Conservation (phyloP, 495 filamentous ascomycete species). For the Annulohypoxylon stygium region DNA sequence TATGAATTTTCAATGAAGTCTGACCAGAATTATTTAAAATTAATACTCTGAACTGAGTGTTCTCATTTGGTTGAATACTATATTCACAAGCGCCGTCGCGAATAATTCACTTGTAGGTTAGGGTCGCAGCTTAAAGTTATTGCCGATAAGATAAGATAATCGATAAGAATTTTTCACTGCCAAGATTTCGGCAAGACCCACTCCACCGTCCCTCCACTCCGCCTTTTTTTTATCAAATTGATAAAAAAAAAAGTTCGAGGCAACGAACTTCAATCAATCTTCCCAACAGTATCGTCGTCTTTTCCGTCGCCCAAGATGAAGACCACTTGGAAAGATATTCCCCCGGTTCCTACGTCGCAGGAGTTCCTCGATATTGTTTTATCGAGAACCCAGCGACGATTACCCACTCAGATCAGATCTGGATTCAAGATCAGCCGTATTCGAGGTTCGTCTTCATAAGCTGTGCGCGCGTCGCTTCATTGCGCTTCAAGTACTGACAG, state of each 20-base stretch:
- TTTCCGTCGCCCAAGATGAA: slow-evolving; percentile 54
- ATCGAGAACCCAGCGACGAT: slow-evolving; percentile 89
- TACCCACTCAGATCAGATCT: slow-evolving; percentile 94
- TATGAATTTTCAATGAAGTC: background rate
- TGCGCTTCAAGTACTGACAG: slow-evolving; percentile 24
- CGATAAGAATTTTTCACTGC: slow-evolving; percentile 44
- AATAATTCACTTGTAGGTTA: background rate
- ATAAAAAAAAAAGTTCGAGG: slow-evolving; percentile 30
- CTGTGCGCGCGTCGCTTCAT: slow-evolving; percentile 1
- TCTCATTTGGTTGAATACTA: background rate
- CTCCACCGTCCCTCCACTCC: slow-evolving; percentile 35
- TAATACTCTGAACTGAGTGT: background rate
- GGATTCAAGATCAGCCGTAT: slow-evolving; percentile 98
- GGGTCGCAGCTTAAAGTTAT: slow-evolving; percentile 8
- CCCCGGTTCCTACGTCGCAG: slow-evolving; percentile 91
- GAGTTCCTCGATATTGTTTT: slow-evolving; percentile 98
- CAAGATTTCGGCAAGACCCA: slow-evolving; percentile 48
- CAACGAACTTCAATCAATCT: slow-evolving; percentile 19
- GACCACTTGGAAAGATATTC: slow-evolving; percentile 74
- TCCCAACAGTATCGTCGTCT: slow-evolving; percentile 32
- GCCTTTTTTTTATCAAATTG: slow-evolving; percentile 26
- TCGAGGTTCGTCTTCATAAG: slow-evolving; percentile 55
- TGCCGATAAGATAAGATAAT: slow-evolving; percentile 32
- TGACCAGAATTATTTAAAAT: background rate
- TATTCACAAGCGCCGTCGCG: slow-evolving; percentile 12